Base-by-base conservation (phyloP, 1,284 basidiomycete genomes). In the Pseudozyma thailandica region DNA sequence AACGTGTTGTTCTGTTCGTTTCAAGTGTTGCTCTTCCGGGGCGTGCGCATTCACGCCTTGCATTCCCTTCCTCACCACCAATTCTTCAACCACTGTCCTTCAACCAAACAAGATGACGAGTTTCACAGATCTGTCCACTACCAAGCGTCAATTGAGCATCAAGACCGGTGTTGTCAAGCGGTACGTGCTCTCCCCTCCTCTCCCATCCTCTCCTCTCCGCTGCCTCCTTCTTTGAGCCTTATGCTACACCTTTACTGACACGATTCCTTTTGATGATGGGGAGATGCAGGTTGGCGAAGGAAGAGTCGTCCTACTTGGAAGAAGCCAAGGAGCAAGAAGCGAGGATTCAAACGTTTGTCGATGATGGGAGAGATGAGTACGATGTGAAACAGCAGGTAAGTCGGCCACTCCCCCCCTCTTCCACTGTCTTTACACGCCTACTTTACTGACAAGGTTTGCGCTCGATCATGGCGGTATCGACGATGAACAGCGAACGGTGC, bases 141-240 rank as follows among this genome's bases (percentile, higher is more conserved):
- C 42, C 47, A 77, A 78, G 45, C 68, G 76, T 33, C 75, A 77
- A 44, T 49, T 78, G 0, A 51, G 33, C 25, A 78, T 78, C 68
- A 78, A 78, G 57, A 75, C 74, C 9, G 72, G 72, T 21, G 74
- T 75, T 2, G 72, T 78, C 2, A 78, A 77, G 44, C 52, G 76
- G 75, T 78, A 43, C 9, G 45, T 16, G 10, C 18, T 38, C 35
- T 16, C 20, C 30, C 37, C 18, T n/a, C 15, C 30, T 10, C 27
- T 46, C 16, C 7, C 21, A n/a, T 13, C 23, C 20, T 27, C n/a
- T 26, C 33, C 9, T 4, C 16, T 20, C n/a, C 44, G 20, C 15
- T 31, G 8, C 30, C 21, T 21, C 20, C 8, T 16, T 31, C 15
- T 7, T 31, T 31, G 30, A 8, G 30, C 30, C 30, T 31, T 8